Conservation (phyloP, 129 eudicot genomes). For the Lactuca saligna region DNA sequence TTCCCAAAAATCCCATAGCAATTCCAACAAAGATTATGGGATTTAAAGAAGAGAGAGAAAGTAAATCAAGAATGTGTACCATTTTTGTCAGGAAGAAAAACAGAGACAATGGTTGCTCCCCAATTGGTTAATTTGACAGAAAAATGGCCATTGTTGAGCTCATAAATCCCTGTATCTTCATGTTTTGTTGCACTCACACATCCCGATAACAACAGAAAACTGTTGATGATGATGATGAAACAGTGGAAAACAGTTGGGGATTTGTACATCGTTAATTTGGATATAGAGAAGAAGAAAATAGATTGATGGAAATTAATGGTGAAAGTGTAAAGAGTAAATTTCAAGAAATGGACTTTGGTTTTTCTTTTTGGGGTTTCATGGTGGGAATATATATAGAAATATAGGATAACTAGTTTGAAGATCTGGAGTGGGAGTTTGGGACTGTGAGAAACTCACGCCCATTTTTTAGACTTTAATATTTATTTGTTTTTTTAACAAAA, state of each 20-base stretch:
- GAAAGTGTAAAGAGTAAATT: conserved; percentile 15
- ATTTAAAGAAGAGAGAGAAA: not conserved
- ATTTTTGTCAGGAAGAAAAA: conserved; percentile 70
- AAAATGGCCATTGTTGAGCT: conserved; percentile 63
- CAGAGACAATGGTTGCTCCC: conserved; percentile 72
- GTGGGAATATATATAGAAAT: conserved; percentile 26
- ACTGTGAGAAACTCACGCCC: not conserved
- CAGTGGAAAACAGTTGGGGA: conserved; percentile 22
- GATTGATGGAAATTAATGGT: not conserved
- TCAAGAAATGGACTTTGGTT: not conserved
- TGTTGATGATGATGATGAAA: conserved; percentile 26
- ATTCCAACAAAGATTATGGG: not conserved
- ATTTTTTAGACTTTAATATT: not conserved
- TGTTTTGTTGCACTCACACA: conserved; percentile 26
- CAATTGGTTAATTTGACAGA: conserved; percentile 55
- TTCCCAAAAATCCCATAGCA: not conserved
- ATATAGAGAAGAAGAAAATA: not conserved
- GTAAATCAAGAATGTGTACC: conserved; percentile 41
- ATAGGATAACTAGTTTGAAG: conserved; percentile 11
- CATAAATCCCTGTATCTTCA: conserved; percentile 44
- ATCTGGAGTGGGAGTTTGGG: conserved; percentile 20
- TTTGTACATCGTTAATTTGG: conserved; percentile 26
- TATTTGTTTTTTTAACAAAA: not conserved
- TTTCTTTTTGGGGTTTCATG: not conserved
- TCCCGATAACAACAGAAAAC: conserved; percentile 19